These are phyloP conservation scores for Cryphonectria parasitica DNA, from an alignment of 2,329 filamentous ascomycete species.

Conservation along the genomic window DNA sequence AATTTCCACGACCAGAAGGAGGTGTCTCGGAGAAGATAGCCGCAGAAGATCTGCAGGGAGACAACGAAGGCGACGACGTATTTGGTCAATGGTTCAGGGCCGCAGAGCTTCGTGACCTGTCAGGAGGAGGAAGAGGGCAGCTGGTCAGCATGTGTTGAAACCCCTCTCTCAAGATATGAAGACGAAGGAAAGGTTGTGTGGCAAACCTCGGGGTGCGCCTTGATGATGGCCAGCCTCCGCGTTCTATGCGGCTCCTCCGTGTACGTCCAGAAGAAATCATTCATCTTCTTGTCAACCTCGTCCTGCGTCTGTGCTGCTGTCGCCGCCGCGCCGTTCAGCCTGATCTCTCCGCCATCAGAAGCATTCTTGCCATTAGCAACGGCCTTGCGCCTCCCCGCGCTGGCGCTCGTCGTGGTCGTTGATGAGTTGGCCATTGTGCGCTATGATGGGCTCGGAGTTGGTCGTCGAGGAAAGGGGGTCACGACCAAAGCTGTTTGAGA, in stretches of 20 bases:
- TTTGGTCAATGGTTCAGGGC: slow-evolving; percentile 93
- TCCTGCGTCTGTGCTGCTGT: slow-evolving; percentile 43
- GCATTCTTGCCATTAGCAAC: slow-evolving; percentile 29
- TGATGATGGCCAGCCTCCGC: slow-evolving; percentile 90
- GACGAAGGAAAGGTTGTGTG: not conserved
- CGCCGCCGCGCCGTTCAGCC: slow-evolving; percentile 24
- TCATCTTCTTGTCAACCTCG: slow-evolving; percentile 42
- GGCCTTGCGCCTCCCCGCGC: slow-evolving; percentile 34
- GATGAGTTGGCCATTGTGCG: slow-evolving; percentile 36
- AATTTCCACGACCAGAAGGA: slow-evolving; percentile 83
- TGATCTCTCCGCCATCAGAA: slow-evolving; percentile 18
- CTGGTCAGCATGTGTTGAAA: slow-evolving; percentile 1
- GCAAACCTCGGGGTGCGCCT: slow-evolving; percentile 84
- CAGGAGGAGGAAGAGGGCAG: slow-evolving; percentile 23
- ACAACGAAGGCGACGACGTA: slow-evolving; percentile 88
- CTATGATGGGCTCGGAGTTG: slow-evolving; percentile 7
- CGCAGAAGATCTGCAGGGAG: slow-evolving; percentile 75
- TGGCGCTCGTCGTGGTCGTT: slow-evolving; percentile 33
- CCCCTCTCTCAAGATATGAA: not conserved
- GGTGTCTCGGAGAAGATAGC: slow-evolving; percentile 75
- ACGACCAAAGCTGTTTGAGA: not conserved
- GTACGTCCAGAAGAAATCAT: slow-evolving; percentile 97
- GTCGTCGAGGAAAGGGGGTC: not conserved
- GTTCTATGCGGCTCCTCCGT: slow-evolving; percentile 97
- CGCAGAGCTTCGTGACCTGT: slow-evolving; percentile 94